Evolutionary conservation across 148 eudicot genomes (phyloP), one percentile per base, ranked within the genome.

Genomic region (Pouteria glomerata): DNA sequence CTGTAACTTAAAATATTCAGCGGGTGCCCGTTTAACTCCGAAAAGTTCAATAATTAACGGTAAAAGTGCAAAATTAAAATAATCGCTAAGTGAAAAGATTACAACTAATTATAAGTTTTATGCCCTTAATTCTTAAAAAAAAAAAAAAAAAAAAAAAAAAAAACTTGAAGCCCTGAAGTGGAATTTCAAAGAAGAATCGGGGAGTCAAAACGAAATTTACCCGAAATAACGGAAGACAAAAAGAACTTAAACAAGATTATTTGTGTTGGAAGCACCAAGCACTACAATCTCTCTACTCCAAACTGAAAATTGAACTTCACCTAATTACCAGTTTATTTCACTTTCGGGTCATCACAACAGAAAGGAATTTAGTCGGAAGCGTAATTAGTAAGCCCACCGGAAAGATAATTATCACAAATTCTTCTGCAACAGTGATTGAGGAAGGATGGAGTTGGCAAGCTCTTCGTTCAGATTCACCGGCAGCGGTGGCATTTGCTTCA

Each of bases 401-500:
- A 26, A 63, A 41, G 50, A 29, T 21, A 3, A n/a, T 48, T n/a
- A 70, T 84, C 84, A 86, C 24, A 82, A 76, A 75, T 76, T 89
- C 74, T 79, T 83, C 29, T 77, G 85, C 75, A 85, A 78, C 69
- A 83, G 78, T 58, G 79, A 35, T 61, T 60, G 76, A 51, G 89
- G 90, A 63, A 95, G 94, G 80, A 89, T 77, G 63, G 87, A 76
- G 73, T 69, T 83, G 15, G 86, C 89, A 18, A 95, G 88, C 37
- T 95, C 97, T 76, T 92, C 97, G 29, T 95, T 88, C 81, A 95
- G 73, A 84, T 89, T 88, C 76, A 91, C 90, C 6, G 97, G 96
- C 34, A 95, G 83, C 0, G 96, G 96, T 23, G 99, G 99, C 99
- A 95, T 89, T 79, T 88, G 97, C 81, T 83, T 90, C 99, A 95